phyloP scores from a whole-genome alignment of 768 basidiomycete species.

The Tubosaeta sp. region DNA sequence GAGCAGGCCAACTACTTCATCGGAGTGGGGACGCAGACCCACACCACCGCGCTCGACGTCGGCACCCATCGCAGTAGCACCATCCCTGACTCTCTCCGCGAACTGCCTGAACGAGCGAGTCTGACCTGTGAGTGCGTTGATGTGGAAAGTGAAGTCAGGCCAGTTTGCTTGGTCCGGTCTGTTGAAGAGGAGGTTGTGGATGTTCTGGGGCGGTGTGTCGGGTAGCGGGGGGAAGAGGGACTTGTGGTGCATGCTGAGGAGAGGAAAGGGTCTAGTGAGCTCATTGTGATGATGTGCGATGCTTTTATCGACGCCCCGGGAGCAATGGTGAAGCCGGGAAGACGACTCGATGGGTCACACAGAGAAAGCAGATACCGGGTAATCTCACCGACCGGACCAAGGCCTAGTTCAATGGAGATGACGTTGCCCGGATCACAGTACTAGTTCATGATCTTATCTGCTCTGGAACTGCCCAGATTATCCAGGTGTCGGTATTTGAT shows the following conservation, averaged over 20 bases:
- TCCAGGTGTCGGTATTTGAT: too few species aligned
- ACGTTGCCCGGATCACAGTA: too few species aligned
- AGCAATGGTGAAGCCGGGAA: neutral
- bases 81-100: constrained; percentile 45
- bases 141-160: constrained; percentile 52
- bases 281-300: neutral
- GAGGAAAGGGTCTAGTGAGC: neutral
- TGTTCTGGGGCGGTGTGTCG: constrained; percentile 45
- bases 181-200: constrained; percentile 50
- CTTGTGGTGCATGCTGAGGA: constrained; percentile 45
- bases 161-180: constrained; percentile 51
- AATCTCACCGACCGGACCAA: neutral
- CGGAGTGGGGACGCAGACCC: constrained; percentile 42
- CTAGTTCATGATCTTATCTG: too few species aligned
- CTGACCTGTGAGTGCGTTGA: constrained; percentile 52
- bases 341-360: neutral
- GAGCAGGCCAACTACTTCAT: constrained; percentile 65
- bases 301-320: neutral
- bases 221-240: constrained; percentile 56
- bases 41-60: constrained; percentile 50
- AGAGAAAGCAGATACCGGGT: neutral
- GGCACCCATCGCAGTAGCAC: constrained; percentile 54
- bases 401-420: too few species aligned
- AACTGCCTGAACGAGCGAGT: constrained; percentile 47
- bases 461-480: too few species aligned